Conservation (phyloP, 1,284 basidiomycete species). For the Vanrija sp. region DNA sequence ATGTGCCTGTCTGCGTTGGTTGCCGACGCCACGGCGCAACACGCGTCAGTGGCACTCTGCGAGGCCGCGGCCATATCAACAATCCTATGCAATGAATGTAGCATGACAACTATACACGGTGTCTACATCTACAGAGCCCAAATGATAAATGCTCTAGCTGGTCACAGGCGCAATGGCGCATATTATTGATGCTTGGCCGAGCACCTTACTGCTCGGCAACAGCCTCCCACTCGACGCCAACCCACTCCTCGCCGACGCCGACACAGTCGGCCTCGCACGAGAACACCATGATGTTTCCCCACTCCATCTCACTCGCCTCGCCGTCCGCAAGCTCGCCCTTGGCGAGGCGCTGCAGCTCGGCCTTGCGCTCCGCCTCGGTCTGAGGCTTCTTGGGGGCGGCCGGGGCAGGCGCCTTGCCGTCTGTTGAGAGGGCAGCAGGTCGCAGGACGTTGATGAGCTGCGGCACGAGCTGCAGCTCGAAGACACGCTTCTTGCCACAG, state of each 20-base stretch:
- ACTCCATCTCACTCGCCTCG: slow-evolving; percentile 45
- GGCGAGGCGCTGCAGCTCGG: slow-evolving; percentile 36
- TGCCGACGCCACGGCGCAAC: no score
- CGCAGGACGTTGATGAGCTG: slow-evolving; percentile 43
- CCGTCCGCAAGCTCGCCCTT: slow-evolving; percentile 21
- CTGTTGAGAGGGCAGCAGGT: slow-evolving; percentile 28
- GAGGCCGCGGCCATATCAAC: no score
- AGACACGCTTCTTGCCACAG: slow-evolving; percentile 40
- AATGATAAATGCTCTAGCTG: no score
- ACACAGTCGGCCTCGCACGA: slow-evolving; percentile 47
- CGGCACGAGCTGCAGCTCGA: slow-evolving; percentile 50
- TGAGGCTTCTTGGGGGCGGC: slow-evolving; percentile 5
- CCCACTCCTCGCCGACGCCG: slow-evolving; percentile 48
- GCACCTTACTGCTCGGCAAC: background rate
- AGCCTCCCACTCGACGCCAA: slow-evolving; percentile 49
- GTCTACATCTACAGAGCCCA: no score
- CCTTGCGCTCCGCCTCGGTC: slow-evolving; percentile 40
- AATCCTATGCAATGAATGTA: no score
- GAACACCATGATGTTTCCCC: slow-evolving; percentile 48
- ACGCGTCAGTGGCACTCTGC: no score
- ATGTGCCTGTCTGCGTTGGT: no score
- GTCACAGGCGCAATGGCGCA: no score
- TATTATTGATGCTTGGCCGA: background rate
- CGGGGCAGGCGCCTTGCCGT: background rate
- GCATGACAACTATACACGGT: no score